phyloP scores from a whole-genome alignment of 2,329 filamentous ascomycete species.

The Amauroascus verrucosus region DNA sequence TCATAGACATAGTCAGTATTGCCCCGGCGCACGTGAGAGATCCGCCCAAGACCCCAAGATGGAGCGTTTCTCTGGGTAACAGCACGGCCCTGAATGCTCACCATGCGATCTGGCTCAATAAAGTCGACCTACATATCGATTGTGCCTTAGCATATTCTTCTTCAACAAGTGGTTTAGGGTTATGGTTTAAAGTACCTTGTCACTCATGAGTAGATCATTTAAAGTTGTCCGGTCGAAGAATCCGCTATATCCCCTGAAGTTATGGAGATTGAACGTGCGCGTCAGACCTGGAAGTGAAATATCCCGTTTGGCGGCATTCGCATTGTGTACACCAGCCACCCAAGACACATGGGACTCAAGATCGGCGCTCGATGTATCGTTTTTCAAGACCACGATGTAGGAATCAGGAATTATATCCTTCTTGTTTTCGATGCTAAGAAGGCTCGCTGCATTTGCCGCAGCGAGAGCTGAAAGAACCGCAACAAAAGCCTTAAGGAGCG shows the following conservation, averaged over 20 bases:
- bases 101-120: conserved; percentile 11
- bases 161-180: too few relatives aligned
- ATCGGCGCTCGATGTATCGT: conserved; percentile 1
- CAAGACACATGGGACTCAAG: conserved; percentile 6
- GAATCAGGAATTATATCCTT: conserved; percentile 7
- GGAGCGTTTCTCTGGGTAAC: conserved; percentile 19
- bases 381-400: conserved; percentile 13
- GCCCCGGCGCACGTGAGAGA: conserved; percentile 22
- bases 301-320: not conserved
- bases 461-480: not conserved
- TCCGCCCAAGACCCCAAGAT: conserved; percentile 28
- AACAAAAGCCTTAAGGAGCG: not conserved
- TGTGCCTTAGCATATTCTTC: not conserved
- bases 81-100: conserved; percentile 1
- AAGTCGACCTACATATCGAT: conserved; percentile 11
- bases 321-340: conserved; percentile 1
- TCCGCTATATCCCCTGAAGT: conserved; percentile 7
- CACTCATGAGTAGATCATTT: conserved; percentile 6
- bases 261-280: not conserved
- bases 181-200: not conserved
- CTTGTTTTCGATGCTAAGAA: not conserved
- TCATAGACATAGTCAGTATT: conserved; percentile 29
- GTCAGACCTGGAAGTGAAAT: not conserved
- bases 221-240: conserved; percentile 10
- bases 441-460: conserved; percentile 2